phyloP scores from a whole-genome alignment of 345 rosid species.

The Arabidopsis suecica region DNA sequence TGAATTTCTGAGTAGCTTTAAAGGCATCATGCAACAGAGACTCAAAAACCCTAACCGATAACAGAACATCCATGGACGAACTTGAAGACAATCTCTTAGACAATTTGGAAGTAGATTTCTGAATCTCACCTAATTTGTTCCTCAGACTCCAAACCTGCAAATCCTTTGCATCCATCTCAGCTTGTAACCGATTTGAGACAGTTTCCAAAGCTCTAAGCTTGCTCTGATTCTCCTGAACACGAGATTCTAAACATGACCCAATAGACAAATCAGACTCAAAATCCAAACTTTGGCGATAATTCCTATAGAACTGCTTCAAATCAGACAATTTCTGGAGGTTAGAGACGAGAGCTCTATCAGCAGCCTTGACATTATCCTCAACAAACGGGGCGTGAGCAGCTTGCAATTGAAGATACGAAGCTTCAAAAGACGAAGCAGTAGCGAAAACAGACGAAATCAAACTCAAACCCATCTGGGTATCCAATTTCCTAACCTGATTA shows the following conservation, averaged over 20 bases:
- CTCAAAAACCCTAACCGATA: slow-evolving; percentile 69
- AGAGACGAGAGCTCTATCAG: slow-evolving; percentile 78
- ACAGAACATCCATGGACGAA: slow-evolving; percentile 55
- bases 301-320: slow-evolving; percentile 63
- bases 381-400: slow-evolving; percentile 80
- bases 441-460: slow-evolving; percentile 83
- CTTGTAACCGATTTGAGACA: slow-evolving; percentile 77
- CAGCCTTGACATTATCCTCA: slow-evolving; percentile 63
- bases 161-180: slow-evolving; percentile 76
- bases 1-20: slow-evolving; percentile 65
- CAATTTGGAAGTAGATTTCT: slow-evolving; percentile 56
- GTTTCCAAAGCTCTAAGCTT: slow-evolving; percentile 78
- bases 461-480: slow-evolving; percentile 54
- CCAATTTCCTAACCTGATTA: slow-evolving; percentile 45
- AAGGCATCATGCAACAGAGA: slow-evolving; percentile 69
- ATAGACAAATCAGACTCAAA: slow-evolving; percentile 51
- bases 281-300: slow-evolving; percentile 55
- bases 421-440: slow-evolving; percentile 74
- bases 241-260: slow-evolving; percentile 87
- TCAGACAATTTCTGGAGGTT: slow-evolving; percentile 74
- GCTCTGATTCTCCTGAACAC: slow-evolving; percentile 94
- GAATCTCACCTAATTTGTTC: slow-evolving; percentile 68
- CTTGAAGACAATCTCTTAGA: slow-evolving; percentile 61
- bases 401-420: slow-evolving; percentile 88
- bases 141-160: slow-evolving; percentile 60